These are phyloP conservation scores for Pyrenophora tritici-repentis DNA, from an alignment of 2,329 filamentous ascomycete species.

Conservation along the genomic window DNA sequence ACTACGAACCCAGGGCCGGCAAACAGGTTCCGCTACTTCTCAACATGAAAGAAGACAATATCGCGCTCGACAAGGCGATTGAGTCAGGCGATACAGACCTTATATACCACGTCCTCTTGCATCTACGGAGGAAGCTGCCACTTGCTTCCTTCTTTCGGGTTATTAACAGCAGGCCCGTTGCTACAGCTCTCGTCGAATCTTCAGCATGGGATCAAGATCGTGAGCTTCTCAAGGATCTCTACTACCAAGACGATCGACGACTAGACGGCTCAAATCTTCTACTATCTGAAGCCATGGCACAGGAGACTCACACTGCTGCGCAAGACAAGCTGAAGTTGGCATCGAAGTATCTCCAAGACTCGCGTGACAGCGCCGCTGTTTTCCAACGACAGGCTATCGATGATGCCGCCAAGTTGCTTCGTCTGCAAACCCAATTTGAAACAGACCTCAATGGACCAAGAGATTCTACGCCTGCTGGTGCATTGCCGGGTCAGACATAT, in stretches of 20 bases:
- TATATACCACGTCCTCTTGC: constrained; percentile 84
- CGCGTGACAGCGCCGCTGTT: constrained; percentile 72
- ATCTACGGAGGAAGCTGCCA: constrained; percentile 87
- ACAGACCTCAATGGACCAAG: constrained; percentile 69
- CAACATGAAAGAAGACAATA: constrained; percentile 93
- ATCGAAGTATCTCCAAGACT: constrained; percentile 79
- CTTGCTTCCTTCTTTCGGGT: constrained; percentile 90
- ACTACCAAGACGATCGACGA: constrained; percentile 94
- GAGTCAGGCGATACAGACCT: constrained; percentile 95
- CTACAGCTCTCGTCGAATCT: constrained; percentile 87
- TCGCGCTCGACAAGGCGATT: constrained; percentile 94
- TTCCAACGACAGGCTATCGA: constrained; percentile 77
- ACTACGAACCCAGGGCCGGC: constrained; percentile 92
- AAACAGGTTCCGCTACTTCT: constrained; percentile 92
- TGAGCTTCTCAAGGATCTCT: constrained; percentile 88
- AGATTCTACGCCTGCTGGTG: constrained; percentile 47
- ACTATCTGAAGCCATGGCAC: constrained; percentile 78
- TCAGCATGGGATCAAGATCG: constrained; percentile 79
- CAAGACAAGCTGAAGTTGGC: constrained; percentile 89
- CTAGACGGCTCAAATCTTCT: constrained; percentile 88
- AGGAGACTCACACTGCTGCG: constrained; percentile 70
- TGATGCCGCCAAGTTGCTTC: constrained; percentile 78
- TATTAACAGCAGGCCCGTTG: constrained; percentile 82
- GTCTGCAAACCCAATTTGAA: constrained; percentile 86
- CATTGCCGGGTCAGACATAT: constrained; percentile 58